A percentile compares a stretch with the other conserved stretches of the same genome.
Evolutionary conservation across 2,329 filamentous ascomycete species (phyloP).

Genomic region (Arthrobotrys pseudoclavata): DNA sequence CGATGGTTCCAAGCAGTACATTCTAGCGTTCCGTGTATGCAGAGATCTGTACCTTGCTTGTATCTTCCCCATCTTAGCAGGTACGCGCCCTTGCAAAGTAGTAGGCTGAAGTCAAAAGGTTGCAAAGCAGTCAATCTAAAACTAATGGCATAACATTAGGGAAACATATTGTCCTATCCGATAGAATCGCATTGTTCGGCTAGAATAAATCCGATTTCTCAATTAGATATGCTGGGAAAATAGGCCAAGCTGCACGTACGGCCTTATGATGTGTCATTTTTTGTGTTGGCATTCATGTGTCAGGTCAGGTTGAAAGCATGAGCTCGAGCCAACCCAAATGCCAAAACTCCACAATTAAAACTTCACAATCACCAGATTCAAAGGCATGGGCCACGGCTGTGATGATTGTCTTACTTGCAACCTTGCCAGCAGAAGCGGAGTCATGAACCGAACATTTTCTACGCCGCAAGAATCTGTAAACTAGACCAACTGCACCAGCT

Average conservation of each 20-base stretch:
- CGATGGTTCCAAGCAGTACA: constrained; percentile 32
- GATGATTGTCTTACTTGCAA: constrained; percentile 11
- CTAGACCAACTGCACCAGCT: constrained; percentile 10
- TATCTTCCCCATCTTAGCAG: constrained; percentile 38
- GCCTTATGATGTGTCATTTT: constrained; percentile 42
- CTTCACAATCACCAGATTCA: neutral
- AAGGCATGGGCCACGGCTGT: neutral
- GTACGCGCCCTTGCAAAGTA: constrained; percentile 17
- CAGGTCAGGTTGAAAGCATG: constrained; percentile 4
- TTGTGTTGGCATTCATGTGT: constrained; percentile 30
- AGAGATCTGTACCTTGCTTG: constrained; percentile 31
- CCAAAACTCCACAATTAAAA: neutral
- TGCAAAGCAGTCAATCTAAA: constrained; percentile 44
- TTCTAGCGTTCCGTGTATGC: constrained; percentile 37
- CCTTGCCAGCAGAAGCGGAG: neutral
- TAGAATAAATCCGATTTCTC: constrained; percentile 5
- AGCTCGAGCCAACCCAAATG: neutral
- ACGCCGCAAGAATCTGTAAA: constrained; percentile 19
- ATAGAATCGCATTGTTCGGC: constrained; percentile 29
- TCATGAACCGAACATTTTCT: constrained; percentile 10
- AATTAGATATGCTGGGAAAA: constrained; percentile 1
- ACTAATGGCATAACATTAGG: constrained; percentile 17
- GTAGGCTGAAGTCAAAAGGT: constrained; percentile 34
- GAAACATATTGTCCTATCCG: constrained; percentile 1
- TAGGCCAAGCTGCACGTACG: neutral